Base-by-base conservation (phyloP, 805 yeast species). In the Candida golubevii region DNA sequence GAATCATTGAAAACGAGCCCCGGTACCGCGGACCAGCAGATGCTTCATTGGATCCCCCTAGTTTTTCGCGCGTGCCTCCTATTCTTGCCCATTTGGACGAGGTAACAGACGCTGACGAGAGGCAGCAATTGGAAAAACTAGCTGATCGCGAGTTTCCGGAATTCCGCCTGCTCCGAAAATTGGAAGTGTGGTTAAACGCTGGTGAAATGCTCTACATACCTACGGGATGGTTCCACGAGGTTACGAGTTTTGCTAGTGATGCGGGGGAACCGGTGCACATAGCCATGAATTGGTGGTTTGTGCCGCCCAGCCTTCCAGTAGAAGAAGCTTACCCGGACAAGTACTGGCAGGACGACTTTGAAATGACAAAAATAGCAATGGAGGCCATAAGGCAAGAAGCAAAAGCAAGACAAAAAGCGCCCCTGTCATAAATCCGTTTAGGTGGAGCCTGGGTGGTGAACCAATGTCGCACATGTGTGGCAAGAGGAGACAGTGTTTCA, bases 171-270 rank as follows among this genome's bases (percentile, higher is more conserved):
- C 66, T 79, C 1, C 60, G 66, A 14, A 67, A 70, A 37, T 56
- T 73, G 12, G 66, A 72, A 13, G 79, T 80, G 1, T 66, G 74
- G 57, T 51, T 85, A 26, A 56, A 71, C 27, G 80, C 83, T 0
- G 88, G 88, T 0, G 80, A 83, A 39, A 78, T 82, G 82, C 59
- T 85, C 18, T 85, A 77, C 56, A 58, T 85, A 26, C 91, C 91
- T 0, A 76, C 85, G 1, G 89, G 91, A 3, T 85, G 90, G 90
- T 85, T 85, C 55, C 91, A 85, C 58, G 91, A 85, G 59, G 91
- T 85, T 2, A 76, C 86, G 1, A 81, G 87, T 8, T 82, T 69
- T 58, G 82, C 83, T 3, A 59, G 58, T 8, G 57, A 56, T 27
- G 38, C 53, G 9, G 58, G 52, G 12, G 57, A 55, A 27, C 41